Percentiles rank a stretch among this genome's conserved stretches.
phyloP scores from a whole-genome alignment of 1,284 basidiomycete genomes.

The Fomitiporia mediterranea region DNA sequence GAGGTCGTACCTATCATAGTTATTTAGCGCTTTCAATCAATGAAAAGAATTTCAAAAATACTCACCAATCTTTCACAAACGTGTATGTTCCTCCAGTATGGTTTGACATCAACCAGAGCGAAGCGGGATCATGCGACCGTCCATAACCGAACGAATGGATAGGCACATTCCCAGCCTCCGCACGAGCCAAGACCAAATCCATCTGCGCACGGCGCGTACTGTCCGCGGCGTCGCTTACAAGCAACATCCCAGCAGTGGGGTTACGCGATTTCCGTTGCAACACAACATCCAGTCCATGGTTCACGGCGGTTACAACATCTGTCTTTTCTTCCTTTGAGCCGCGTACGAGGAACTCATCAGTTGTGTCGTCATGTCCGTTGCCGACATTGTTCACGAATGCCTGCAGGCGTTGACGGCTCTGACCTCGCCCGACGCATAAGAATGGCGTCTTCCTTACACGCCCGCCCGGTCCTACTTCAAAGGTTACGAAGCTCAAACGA shows the following conservation, averaged over 20 bases:
- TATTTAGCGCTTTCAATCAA: neutral
- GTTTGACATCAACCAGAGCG: constrained; percentile 98
- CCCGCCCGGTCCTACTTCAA: constrained; percentile 78
- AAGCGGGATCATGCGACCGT: constrained; percentile 92
- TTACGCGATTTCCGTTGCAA: constrained; percentile 91
- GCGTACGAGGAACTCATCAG: constrained; percentile 76
- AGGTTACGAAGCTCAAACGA: constrained; percentile 82
- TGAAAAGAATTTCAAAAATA: neutral
- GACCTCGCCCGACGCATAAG: constrained; percentile 63
- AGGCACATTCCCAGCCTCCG: constrained; percentile 92
- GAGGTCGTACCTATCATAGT: constrained; percentile 60
- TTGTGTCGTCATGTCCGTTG: constrained; percentile 36
- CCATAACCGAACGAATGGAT: constrained; percentile 98
- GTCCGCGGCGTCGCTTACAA: constrained; percentile 90
- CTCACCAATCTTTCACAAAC: constrained; percentile 86
- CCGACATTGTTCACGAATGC: constrained; percentile 75
- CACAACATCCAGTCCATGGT: constrained; percentile 89
- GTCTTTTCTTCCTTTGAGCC: constrained; percentile 83
- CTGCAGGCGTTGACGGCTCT: constrained; percentile 66
- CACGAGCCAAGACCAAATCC: constrained; percentile 93
- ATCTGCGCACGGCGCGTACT: constrained; percentile 94
- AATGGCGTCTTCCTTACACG: constrained; percentile 86
- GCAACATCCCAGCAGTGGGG: constrained; percentile 83
- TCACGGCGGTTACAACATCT: constrained; percentile 94
- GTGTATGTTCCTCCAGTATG: constrained; percentile 97